phyloP scores from a whole-genome alignment of 1,139 yeast genomes.

The Candida sp. region DNA sequence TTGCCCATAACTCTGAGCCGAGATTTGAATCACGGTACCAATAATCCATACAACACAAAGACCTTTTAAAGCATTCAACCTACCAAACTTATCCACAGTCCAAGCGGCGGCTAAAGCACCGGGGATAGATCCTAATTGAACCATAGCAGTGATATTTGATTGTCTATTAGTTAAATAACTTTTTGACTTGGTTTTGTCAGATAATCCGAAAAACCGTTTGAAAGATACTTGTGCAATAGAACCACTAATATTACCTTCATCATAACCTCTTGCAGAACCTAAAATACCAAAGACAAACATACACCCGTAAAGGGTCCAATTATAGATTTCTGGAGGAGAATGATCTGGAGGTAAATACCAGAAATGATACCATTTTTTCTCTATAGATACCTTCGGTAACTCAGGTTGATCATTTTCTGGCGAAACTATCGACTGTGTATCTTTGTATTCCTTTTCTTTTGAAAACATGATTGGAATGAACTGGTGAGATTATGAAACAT shows the following conservation, averaged over 20 bases:
- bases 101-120: too few relatives aligned
- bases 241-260: too few relatives aligned
- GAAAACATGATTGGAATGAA: neutral
- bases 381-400: neutral
- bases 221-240: too few relatives aligned
- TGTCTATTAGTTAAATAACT: slow-evolving; percentile 28
- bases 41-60: too few relatives aligned
- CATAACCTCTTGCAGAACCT: too few relatives aligned
- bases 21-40: too few relatives aligned
- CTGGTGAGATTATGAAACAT: neutral
- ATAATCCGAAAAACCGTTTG: slow-evolving; percentile 40
- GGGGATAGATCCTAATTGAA: too few relatives aligned
- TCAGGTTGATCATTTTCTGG: neutral
- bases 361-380: slow-evolving; percentile 2
- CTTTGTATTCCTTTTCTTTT: slow-evolving; percentile 1
- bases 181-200: slow-evolving; percentile 32
- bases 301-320: slow-evolving; percentile 42
- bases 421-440: slow-evolving; percentile 2
- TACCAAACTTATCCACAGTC: too few relatives aligned
- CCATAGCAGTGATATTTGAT: too few relatives aligned
- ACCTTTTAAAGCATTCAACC: too few relatives aligned
- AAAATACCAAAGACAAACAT: slow-evolving; percentile 43
- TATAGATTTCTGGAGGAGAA: slow-evolving; percentile 50
- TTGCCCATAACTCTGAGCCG: too few relatives aligned
- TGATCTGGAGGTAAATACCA: slow-evolving; percentile 16